Base-by-base conservation (phyloP, 2,329 filamentous ascomycete genomes). In the Ascochyta rabiei region DNA sequence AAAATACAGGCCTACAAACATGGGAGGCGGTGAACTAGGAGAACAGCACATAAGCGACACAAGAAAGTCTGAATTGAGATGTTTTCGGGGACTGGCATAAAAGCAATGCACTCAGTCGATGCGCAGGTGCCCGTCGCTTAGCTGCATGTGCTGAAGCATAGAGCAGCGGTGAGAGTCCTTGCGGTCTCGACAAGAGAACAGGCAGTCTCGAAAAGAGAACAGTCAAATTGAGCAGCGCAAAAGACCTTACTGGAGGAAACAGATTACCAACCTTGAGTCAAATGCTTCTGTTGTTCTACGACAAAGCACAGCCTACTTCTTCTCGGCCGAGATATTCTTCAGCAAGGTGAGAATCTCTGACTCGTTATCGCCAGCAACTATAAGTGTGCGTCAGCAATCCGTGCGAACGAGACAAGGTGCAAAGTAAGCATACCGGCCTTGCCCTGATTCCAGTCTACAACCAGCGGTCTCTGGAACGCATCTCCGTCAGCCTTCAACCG, bases 381-480 rank as follows among this genome's bases (percentile, higher is more conserved):
- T 23, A 23, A 18, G 10, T 4, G 51, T 65, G 53, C 66, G 60
- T 37, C 37, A 42, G 23, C 16, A 30, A 46, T 35, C 15, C 7
- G 28, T 40, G 28, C 24, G 19, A 24, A 10, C 10, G 30, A 9
- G 4, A 31, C 1, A n/a, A 23, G 15, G 23, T 10, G 8, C 6
- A 39, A 15, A 35, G 26, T 16, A 21, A 43, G 71, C 77, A 50
- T 75, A 78, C 89, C 81, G 41, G 88, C 93, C 74, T 86, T 89
- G 61, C 93, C 95, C 74, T 93, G 93, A 73, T 89, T 91, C 95
- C 95, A 98, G 74, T 98, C 93, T 47, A 98, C 93, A 54, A 89
- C 61, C 67, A 97, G 78, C 23, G 93, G 93, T 63, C 88, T 79
- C 67, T 89, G 79, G 75, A 98, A 93, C 67, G 76, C 85, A 26